phyloP scores from a whole-genome alignment of 352 stramenopile genomes.

The Phytophthora fragariaefolia region DNA sequence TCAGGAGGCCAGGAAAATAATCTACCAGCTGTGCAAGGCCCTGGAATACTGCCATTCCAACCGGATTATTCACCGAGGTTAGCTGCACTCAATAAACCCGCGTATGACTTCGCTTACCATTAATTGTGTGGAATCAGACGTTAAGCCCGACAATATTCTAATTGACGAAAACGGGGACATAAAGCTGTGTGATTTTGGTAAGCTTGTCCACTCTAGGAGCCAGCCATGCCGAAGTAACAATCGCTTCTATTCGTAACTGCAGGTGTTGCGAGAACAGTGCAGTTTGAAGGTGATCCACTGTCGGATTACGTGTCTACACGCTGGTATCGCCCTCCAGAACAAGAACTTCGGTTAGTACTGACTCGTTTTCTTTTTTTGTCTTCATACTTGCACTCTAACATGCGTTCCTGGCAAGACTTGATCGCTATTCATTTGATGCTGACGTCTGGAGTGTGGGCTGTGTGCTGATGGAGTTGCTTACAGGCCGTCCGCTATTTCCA shows the following conservation, averaged over 20 bases:
- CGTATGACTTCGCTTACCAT: background rate
- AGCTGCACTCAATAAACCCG: background rate
- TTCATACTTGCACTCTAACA: background rate
- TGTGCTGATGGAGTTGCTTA: conserved; percentile 78
- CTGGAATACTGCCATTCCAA: conserved; percentile 82
- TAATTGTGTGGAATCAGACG: conserved; percentile 44
- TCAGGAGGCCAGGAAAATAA: conserved; percentile 51
- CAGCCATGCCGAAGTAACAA: background rate
- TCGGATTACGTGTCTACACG: conserved; percentile 84
- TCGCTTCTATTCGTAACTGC: background rate
- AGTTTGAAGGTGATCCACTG: conserved; percentile 80
- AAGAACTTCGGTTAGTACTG: conserved; percentile 66
- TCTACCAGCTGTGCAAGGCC: conserved; percentile 79
- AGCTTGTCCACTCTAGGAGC: background rate
- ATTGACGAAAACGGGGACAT: conserved; percentile 77
- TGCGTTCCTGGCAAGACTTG: conserved; percentile 42
- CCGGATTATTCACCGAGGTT: conserved; percentile 84
- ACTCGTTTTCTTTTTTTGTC: background rate
- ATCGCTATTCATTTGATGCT: conserved; percentile 83
- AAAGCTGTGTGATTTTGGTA: conserved; percentile 83
- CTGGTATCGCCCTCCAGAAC: conserved; percentile 85
- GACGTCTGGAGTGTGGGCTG: conserved; percentile 87
- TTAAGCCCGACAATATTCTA: conserved; percentile 86
- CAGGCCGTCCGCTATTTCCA: conserved; percentile 76
- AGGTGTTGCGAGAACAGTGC: conserved; percentile 75